Conservation (phyloP, 2,329 filamentous ascomycete species). For the Aureobasidium uvarum region DNA sequence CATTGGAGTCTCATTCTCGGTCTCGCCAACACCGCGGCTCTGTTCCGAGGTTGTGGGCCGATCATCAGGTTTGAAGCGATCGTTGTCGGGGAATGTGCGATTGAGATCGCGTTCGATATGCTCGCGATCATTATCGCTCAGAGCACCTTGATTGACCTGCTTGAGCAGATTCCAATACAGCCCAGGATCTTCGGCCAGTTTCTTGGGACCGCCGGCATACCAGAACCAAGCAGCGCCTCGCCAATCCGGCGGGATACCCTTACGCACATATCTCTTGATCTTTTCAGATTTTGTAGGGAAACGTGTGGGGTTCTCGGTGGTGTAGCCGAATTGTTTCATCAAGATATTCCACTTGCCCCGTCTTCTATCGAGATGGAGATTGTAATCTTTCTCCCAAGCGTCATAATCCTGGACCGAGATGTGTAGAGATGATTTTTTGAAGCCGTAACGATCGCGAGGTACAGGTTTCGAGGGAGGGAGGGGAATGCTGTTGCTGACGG, state of each 20-base stretch:
- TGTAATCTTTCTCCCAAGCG: slow-evolving; percentile 73
- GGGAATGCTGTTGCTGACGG: neutral
- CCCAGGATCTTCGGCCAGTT: slow-evolving; percentile 71
- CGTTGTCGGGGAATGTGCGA: slow-evolving; percentile 91
- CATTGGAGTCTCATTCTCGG: slow-evolving; percentile 67
- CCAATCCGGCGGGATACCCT: slow-evolving; percentile 91
- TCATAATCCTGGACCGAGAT: slow-evolving; percentile 62
- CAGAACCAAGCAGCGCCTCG: slow-evolving; percentile 97
- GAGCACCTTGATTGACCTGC: slow-evolving; percentile 60
- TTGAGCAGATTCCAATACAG: slow-evolving; percentile 71
- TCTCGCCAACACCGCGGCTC: slow-evolving; percentile 30
- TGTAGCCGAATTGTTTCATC: slow-evolving; percentile 37
- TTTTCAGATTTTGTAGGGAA: slow-evolving; percentile 81
- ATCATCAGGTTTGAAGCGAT: slow-evolving; percentile 73
- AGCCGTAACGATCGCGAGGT: slow-evolving; percentile 79
- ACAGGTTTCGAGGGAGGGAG: slow-evolving; percentile 30
- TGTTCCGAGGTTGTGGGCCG: slow-evolving; percentile 34
- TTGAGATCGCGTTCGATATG: slow-evolving; percentile 92
- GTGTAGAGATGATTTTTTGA: slow-evolving; percentile 76
- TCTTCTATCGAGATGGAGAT: slow-evolving; percentile 69
- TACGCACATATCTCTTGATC: slow-evolving; percentile 85
- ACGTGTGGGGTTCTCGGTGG: slow-evolving; percentile 66
- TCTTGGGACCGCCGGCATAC: slow-evolving; percentile 83
- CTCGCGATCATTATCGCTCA: slow-evolving; percentile 74
- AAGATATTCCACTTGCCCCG: slow-evolving; percentile 78